These are phyloP conservation scores for Diospyros lotus DNA, from an alignment of 148 eudicot genomes.

Conservation along the genomic window DNA sequence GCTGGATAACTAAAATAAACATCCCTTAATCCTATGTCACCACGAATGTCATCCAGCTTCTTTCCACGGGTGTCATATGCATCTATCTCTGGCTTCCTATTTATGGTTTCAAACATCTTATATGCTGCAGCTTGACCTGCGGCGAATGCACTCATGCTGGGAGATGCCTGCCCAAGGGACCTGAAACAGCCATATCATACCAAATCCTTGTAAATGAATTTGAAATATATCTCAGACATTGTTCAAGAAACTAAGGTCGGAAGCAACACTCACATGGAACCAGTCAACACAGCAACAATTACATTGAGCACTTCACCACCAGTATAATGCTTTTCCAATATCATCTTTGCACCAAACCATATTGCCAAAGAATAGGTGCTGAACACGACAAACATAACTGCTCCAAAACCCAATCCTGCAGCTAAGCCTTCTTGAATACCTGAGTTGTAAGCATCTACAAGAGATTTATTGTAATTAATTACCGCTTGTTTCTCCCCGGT, in stretches of 20 bases:
- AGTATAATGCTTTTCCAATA: constrained; percentile 40
- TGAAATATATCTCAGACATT: background rate
- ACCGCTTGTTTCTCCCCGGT: constrained; percentile 63
- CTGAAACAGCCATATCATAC: constrained; percentile 17
- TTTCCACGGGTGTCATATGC: constrained; percentile 54
- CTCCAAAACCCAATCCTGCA: constrained; percentile 49
- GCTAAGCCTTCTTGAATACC: constrained; percentile 47
- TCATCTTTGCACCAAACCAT: constrained; percentile 68
- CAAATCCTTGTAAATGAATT: background rate
- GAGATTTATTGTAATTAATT: constrained; percentile 35
- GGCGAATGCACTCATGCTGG: constrained; percentile 52
- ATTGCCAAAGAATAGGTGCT: constrained; percentile 49
- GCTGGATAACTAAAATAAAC: constrained; percentile 63
- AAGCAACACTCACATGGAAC: constrained; percentile 46
- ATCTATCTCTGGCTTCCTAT: constrained; percentile 57
- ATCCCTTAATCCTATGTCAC: constrained; percentile 51
- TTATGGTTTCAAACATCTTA: constrained; percentile 70
- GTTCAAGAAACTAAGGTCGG: background rate
- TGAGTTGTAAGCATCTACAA: constrained; percentile 39
- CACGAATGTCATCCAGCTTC: constrained; percentile 49
- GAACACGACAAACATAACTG: constrained; percentile 30
- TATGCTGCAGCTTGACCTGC: constrained; percentile 68
- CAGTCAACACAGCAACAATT: constrained; percentile 48
- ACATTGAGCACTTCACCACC: constrained; percentile 57
- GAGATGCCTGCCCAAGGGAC: constrained; percentile 60